phyloP scores from a whole-genome alignment of 768 basidiomycete genomes.

The Leccinum pellstonianum region DNA sequence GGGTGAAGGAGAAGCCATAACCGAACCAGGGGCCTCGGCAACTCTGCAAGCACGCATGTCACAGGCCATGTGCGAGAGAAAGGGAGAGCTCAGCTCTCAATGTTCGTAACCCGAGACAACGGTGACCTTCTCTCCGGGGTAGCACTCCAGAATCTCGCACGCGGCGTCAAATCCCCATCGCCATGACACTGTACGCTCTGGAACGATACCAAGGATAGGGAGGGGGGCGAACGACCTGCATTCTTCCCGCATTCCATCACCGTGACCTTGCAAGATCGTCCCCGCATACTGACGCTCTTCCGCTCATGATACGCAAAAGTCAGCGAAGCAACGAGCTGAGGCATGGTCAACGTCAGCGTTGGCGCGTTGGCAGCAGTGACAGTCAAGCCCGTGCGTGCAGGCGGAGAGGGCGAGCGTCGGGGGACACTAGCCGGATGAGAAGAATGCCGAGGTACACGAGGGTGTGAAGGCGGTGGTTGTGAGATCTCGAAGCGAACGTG shows the following conservation, averaged over 20 bases:
- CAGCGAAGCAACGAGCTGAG: constrained; percentile 33
- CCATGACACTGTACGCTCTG: background rate
- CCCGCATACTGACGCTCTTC: constrained; percentile 19
- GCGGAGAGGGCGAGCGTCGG: constrained; percentile 28
- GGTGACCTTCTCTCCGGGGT: constrained; percentile 26
- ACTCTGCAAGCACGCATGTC: background rate
- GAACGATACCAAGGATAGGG: background rate
- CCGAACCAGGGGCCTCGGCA: background rate
- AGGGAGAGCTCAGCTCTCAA: constrained; percentile 22
- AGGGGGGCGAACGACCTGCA: constrained; percentile 12
- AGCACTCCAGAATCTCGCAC: constrained; percentile 12
- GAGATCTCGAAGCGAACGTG: constrained; percentile 26
- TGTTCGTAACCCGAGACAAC: constrained; percentile 21
- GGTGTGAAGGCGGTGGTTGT: background rate
- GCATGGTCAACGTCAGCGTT: constrained; percentile 27
- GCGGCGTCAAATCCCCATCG: background rate
- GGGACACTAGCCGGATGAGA: constrained; percentile 8
- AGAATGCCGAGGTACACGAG: constrained; percentile 1
- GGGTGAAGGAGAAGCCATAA: background rate
- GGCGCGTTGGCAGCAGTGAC: constrained; percentile 6
- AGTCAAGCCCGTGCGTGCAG: constrained; percentile 13
- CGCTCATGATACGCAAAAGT: constrained; percentile 28
- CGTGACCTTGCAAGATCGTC: constrained; percentile 7
- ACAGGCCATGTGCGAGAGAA: background rate
- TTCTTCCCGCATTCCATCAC: constrained; percentile 7